Evolutionary conservation across 305 asterid genomes (phyloP).

Genomic region (Fraxinus velutina): DNA sequence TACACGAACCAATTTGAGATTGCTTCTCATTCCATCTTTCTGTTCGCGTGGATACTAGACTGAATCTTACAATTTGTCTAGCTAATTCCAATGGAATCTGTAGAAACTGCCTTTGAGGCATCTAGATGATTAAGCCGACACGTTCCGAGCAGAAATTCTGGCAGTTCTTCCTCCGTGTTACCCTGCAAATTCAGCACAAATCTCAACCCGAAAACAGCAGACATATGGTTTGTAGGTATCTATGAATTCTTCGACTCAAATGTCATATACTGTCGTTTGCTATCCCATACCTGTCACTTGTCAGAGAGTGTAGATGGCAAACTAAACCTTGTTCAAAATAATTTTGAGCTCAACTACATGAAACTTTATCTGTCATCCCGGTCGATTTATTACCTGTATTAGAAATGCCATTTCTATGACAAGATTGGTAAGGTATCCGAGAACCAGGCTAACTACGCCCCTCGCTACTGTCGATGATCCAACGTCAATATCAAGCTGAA

Average conservation of each 20-base stretch:
- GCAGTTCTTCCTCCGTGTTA: constrained; percentile 78
- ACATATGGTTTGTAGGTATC: not conserved
- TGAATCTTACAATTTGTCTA: not conserved
- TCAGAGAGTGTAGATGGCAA: not conserved
- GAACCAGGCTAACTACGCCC: constrained; percentile 80
- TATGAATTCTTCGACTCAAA: not conserved
- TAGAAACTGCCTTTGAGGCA: constrained; percentile 50
- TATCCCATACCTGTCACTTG: not conserved
- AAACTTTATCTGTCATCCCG: no score
- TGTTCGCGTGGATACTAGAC: not conserved
- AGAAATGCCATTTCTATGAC: constrained; percentile 81
- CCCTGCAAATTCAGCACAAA: constrained; percentile 41
- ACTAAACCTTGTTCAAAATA: no score
- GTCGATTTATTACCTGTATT: constrained; percentile 41
- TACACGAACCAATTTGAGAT: constrained; percentile 15
- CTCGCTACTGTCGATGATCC: constrained; percentile 92
- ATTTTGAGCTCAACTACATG: no score
- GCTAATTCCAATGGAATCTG: constrained; percentile 30
- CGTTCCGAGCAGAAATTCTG: constrained; percentile 76
- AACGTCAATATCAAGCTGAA: constrained; percentile 73
- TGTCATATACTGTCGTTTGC: not conserved
- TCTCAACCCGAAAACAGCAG: not conserved
- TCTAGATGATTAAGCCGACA: constrained; percentile 89
- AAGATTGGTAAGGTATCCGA: constrained; percentile 73
- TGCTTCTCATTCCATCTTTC: constrained; percentile 7